A percentile compares a stretch with the other conserved stretches of the same genome.
Conservation (phyloP, 768 basidiomycete species). For the Phlebiopsis flavidoalba region DNA sequence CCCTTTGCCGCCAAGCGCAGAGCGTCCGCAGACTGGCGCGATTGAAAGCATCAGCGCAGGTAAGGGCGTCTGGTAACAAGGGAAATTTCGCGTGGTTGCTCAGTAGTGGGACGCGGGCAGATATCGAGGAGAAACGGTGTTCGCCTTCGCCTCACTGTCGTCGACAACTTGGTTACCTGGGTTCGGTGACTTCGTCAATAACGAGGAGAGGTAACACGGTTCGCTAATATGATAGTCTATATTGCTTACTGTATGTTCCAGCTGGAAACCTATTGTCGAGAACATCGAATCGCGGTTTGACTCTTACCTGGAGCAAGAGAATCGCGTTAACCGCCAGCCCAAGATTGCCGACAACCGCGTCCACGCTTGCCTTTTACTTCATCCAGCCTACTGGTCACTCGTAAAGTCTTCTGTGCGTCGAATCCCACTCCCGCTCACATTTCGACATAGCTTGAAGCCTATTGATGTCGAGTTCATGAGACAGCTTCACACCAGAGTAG, state of each 20-base stretch:
- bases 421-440: not conserved
- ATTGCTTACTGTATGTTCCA: conserved; percentile 25
- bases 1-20: conserved; percentile 77
- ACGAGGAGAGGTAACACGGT: conserved; percentile 79
- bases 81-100: not conserved
- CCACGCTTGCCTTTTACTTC: conserved; percentile 98
- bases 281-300: conserved; percentile 98
- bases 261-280: conserved; percentile 98
- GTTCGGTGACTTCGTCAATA: conserved; percentile 99
- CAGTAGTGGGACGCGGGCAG: conserved; percentile 36
- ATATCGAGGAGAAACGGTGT: conserved; percentile 99
- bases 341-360: conserved; percentile 97
- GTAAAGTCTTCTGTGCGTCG: conserved; percentile 45
- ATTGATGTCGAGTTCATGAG: conserved; percentile 99
- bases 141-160: conserved; percentile 93
- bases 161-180: conserved; percentile 99
- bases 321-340: conserved; percentile 90
- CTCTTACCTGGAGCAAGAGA: conserved; percentile 97
- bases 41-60: conserved; percentile 99
- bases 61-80: conserved; percentile 29
- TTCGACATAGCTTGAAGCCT: conserved; percentile 74
- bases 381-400: conserved; percentile 98
- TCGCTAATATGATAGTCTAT: conserved; percentile 10
- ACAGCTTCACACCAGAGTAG: conserved; percentile 91
- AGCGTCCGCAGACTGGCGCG: conserved; percentile 88